Conservation (phyloP, 1,139 yeast genomes). For the Zygotorulaspora mrakii region DNA sequence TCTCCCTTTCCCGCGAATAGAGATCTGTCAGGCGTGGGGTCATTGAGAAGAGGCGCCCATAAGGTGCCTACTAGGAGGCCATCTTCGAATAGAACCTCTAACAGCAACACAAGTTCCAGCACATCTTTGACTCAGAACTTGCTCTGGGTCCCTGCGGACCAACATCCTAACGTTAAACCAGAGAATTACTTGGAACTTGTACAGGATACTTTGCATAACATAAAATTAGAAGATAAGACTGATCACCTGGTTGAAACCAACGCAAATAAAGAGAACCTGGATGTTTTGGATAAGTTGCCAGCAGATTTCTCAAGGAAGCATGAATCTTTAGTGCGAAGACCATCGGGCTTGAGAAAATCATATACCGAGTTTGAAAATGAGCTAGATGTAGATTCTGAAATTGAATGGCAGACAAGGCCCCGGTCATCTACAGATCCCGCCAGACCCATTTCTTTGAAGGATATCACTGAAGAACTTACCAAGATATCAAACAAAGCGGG, state of each 20-base stretch:
- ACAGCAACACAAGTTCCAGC: constrained; percentile 6
- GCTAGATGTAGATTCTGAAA: constrained; percentile 6
- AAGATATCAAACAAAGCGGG: constrained; percentile 67
- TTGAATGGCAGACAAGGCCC: constrained; percentile 3
- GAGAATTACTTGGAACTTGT: constrained; percentile 84
- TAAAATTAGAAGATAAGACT: constrained; percentile 39
- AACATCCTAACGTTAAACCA: constrained; percentile 92
- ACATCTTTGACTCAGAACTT: constrained; percentile 37
- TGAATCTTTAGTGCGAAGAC: constrained; percentile 33
- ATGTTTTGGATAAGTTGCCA: constrained; percentile 9
- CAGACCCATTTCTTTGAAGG: constrained; percentile 48
- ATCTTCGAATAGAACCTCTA: constrained; percentile 5
- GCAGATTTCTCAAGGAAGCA: constrained; percentile 13
- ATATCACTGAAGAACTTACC: constrained; percentile 63
- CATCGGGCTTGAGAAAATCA: constrained; percentile 35
- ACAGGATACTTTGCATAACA: constrained; percentile 71
- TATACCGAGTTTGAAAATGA: constrained; percentile 29
- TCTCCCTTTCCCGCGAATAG: constrained; percentile 12
- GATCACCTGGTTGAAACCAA: constrained; percentile 7
- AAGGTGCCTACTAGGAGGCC: constrained; percentile 13
- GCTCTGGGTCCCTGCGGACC: constrained; percentile 92
- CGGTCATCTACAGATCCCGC: constrained; percentile 10
- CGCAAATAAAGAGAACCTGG: constrained; percentile 9
- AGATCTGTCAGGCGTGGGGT: constrained; percentile 23
- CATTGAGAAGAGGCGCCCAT: constrained; percentile 21